Percentiles rank a stretch among this genome's conserved stretches.
These are phyloP conservation scores for Coemansia furcata DNA, from an alignment of 192 early-diverging fungal species.

Conservation along the genomic window DNA sequence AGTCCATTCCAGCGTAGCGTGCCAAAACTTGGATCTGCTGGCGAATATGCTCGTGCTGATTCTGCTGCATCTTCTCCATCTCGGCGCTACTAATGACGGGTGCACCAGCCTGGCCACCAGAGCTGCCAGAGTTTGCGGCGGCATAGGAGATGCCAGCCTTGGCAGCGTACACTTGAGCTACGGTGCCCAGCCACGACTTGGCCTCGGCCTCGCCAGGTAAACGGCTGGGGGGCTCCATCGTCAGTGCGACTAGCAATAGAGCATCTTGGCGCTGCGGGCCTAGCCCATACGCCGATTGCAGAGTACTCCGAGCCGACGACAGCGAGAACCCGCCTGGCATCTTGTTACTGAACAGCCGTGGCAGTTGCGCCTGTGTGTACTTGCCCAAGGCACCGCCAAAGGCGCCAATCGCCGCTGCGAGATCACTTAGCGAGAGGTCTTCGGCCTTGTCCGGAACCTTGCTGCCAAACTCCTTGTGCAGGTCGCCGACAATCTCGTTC, in stretches of 20 bases:
- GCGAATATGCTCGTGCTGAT: constrained; percentile 73
- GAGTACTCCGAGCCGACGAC: constrained; percentile 65
- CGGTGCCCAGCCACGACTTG: constrained; percentile 55
- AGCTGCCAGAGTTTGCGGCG: not conserved
- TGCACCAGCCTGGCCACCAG: not conserved
- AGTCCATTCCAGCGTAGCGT: constrained; percentile 80
- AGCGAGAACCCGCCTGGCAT: constrained; percentile 93
- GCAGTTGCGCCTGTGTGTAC: constrained; percentile 65
- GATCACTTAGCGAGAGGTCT: constrained; percentile 81
- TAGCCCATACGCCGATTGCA: constrained; percentile 72
- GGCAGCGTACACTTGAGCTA: constrained; percentile 78
- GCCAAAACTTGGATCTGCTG: constrained; percentile 86
- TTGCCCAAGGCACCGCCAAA: constrained; percentile 74
- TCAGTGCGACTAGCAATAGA: constrained; percentile 71
- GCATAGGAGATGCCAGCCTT: constrained; percentile 69
- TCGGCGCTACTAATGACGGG: constrained; percentile 83
- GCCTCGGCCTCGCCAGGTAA: constrained; percentile 47
- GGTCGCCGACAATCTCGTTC: constrained; percentile 94
- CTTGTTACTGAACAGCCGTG: constrained; percentile 81
- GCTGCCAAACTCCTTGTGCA: constrained; percentile 88
- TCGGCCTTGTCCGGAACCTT: constrained; percentile 90
- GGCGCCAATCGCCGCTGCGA: constrained; percentile 61
- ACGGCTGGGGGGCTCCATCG: constrained; percentile 82
- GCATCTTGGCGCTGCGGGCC: constrained; percentile 76
- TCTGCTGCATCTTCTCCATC: constrained; percentile 80